phyloP scores from a whole-genome alignment of 768 basidiomycete genomes.

The Clavulina sp. region DNA sequence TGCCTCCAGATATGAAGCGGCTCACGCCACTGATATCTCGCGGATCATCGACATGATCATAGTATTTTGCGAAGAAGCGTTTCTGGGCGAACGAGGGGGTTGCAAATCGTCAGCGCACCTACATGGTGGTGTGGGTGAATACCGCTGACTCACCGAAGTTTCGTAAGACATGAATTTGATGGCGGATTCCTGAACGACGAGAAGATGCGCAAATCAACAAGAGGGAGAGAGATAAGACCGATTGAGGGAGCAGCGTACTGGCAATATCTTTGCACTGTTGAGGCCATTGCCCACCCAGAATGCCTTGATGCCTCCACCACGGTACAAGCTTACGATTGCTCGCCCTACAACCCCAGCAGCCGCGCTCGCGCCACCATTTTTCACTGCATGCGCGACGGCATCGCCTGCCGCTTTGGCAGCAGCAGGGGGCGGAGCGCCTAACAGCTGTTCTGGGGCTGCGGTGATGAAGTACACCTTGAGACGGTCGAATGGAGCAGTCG shows the following conservation, averaged over 20 bases:
- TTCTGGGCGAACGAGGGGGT: slow-evolving; percentile 36
- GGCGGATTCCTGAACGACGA: slow-evolving; percentile 55
- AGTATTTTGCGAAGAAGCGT: slow-evolving; percentile 81
- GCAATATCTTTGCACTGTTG: slow-evolving; percentile 89
- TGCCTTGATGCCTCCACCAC: slow-evolving; percentile 71
- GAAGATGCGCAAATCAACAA: not conserved
- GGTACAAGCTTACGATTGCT: slow-evolving; percentile 42
- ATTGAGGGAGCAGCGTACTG: slow-evolving; percentile 25
- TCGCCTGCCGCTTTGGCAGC: slow-evolving; percentile 21
- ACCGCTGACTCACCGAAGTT: slow-evolving; percentile 44
- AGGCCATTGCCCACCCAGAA: slow-evolving; percentile 97
- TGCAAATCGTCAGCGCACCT: slow-evolving; percentile 3
- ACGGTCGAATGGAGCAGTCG: slow-evolving; percentile 94
- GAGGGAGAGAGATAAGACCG: not conserved
- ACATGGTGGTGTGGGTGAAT: slow-evolving; percentile 8
- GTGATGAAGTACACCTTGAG: slow-evolving; percentile 95
- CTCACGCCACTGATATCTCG: slow-evolving; percentile 80
- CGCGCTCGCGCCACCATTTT: slow-evolving; percentile 46
- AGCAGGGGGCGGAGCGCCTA: slow-evolving; percentile 23
- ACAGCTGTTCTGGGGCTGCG: slow-evolving; percentile 44
- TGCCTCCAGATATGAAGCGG: slow-evolving; percentile 86
- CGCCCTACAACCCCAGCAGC: not conserved
- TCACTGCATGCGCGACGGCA: slow-evolving; percentile 15
- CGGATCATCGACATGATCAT: slow-evolving; percentile 78
- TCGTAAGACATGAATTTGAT: slow-evolving; percentile 98